phyloP scores from a whole-genome alignment of 176 grass and related monocot species.

The sorghum (Sorghum bicolor) region Sorghum_bicolor_NCBIv3 NC_012870.2:116501-117000 shows the following conservation, averaged over 20 bases:
- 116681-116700: not conserved
- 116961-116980: not conserved
- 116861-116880: constrained; percentile 40
- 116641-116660: not conserved
- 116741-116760: not conserved
- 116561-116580: constrained; percentile 70
- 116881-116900: not conserved
- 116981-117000: not conserved
- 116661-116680: not conserved
- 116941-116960: not conserved
- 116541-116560: constrained; percentile 56
- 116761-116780: not conserved
- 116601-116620: constrained; percentile 12
- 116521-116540: constrained; percentile 35
- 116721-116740: not conserved
- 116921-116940: not conserved
- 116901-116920: not conserved
- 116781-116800: not conserved
- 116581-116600: constrained; percentile 49
- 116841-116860: constrained; percentile 58
- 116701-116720: not conserved
- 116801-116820: constrained; percentile 54
- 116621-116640: not conserved
- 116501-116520: not conserved
- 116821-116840: constrained; percentile 57